phyloP scores from a whole-genome alignment of 768 basidiomycete genomes.

The Goffeauzyma gilvescens region DNA sequence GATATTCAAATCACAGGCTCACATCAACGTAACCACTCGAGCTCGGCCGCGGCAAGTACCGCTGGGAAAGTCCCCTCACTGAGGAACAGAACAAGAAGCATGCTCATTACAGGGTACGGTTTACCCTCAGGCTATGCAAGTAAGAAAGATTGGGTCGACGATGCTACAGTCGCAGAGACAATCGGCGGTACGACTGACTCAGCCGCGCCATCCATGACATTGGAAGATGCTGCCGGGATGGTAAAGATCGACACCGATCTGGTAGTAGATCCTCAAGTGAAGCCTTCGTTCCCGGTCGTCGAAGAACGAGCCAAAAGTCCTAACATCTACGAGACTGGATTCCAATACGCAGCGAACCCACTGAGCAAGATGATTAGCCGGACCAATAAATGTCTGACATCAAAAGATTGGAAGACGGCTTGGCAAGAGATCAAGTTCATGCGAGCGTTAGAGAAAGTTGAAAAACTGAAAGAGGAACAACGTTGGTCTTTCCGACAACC shows the following conservation, averaged over 20 bases:
- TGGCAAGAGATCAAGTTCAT: constrained; percentile 58
- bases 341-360: constrained; percentile 21
- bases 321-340: constrained; percentile 19
- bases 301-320: not conserved
- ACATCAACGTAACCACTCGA: not conserved
- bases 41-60: not conserved
- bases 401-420: constrained; percentile 42
- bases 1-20: no score
- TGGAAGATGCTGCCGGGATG: not conserved
- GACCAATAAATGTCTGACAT: constrained; percentile 26
- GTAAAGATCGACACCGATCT: not conserved
- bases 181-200: not conserved
- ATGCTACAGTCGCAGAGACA: not conserved
- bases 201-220: not conserved
- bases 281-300: not conserved
- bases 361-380: constrained; percentile 18
- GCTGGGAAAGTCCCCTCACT: not conserved
- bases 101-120: not conserved
- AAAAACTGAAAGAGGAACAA: constrained; percentile 55
- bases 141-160: no score
- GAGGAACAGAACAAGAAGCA: not conserved
- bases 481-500: constrained; percentile 88
- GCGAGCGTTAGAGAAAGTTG: constrained; percentile 66
- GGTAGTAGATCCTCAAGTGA: not conserved
- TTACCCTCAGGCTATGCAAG: not conserved